Base-by-base conservation (phyloP, 352 stramenopile species). In the Phytopythium kandeliae region DNA sequence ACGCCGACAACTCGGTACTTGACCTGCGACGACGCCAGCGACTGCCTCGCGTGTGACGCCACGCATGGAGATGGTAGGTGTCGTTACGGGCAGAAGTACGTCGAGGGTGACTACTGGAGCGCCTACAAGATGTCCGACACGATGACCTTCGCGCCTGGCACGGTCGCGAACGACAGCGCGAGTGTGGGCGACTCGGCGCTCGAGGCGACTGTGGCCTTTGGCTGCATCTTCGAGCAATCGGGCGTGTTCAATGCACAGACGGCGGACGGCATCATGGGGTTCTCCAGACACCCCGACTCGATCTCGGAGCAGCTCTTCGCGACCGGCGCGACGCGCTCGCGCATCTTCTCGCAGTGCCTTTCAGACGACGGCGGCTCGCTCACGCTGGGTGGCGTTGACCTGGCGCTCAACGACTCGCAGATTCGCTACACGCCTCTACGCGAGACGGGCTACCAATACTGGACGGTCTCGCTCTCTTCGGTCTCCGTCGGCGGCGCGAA, bases 231-330 rank as follows among this genome's bases (percentile, higher is more conserved):
- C 33, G 67, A 71, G 37, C 77, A 97, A 51, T 96, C 79, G 0
- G 92, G 92, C 13, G 73, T 97, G 25, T 98, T 98, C 58, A 83
- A 85, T 2, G 76, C 82, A 17, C 91, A 98, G 65, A 63, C 92
- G 9, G 96, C 94, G 22, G 92, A 98, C 68, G 96, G 96, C 11
- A 99, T 98, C 59, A 98, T 99, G 92, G 96, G 89, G 41, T 96
- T 99, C 72, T 97, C 80, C 2, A 69, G 65, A 21, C 78, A 97
- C 49, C 67, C 80, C n/a, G 72, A 95, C 53, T 94, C 93, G 34
- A 79, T 98, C 28, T 82, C 87, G 51, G 84, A 93, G 53, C 94
- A 98, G 75, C 91, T 98, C 55, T 89, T 91, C 57, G 55, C 74
- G 5, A 52, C 84, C 16, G 69, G 84, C 1, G 84, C 86, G 16